phyloP scores from a whole-genome alignment of 441 rosid genomes.

The Lepidium campestre region DNA sequence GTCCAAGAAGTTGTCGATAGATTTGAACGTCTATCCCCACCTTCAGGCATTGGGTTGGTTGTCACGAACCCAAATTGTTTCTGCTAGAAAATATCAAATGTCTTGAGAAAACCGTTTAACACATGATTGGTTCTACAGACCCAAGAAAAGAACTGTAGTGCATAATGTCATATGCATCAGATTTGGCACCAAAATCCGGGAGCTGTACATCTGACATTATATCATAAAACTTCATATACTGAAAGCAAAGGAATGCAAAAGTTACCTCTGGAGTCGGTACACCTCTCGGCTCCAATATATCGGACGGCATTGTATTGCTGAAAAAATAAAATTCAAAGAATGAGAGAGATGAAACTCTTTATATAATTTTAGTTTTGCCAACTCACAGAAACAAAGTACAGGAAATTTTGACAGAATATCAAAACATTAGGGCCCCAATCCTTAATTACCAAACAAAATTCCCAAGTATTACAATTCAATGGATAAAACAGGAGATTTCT shows the following conservation, averaged over 20 bases:
- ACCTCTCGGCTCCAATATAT: conserved; percentile 62
- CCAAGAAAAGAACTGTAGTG: background rate
- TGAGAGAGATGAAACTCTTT: conserved; percentile 14
- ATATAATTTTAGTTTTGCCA: conserved; percentile 11
- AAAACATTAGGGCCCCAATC: background rate
- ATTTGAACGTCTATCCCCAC: conserved; percentile 35
- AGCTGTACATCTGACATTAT: background rate
- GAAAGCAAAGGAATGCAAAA: background rate
- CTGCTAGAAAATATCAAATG: conserved; percentile 39
- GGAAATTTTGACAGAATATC: background rate
- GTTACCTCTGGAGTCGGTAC: conserved; percentile 55
- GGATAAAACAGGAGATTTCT: conserved; percentile 13
- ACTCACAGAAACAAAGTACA: conserved; percentile 7
- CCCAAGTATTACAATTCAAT: background rate
- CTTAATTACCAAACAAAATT: background rate
- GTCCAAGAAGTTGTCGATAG: conserved; percentile 34
- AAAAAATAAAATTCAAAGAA: conserved; percentile 22
- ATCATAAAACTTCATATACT: background rate
- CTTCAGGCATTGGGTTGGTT: conserved; percentile 44
- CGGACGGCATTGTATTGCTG: conserved; percentile 49
- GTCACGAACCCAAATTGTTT: conserved; percentile 67
- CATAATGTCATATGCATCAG: background rate
- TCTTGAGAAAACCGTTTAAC: background rate
- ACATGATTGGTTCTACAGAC: background rate
- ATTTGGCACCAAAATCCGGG: background rate